Evolutionary conservation across 352 stramenopile genomes (phyloP).

Genomic region (Phytophthora aleatoria): DNA sequence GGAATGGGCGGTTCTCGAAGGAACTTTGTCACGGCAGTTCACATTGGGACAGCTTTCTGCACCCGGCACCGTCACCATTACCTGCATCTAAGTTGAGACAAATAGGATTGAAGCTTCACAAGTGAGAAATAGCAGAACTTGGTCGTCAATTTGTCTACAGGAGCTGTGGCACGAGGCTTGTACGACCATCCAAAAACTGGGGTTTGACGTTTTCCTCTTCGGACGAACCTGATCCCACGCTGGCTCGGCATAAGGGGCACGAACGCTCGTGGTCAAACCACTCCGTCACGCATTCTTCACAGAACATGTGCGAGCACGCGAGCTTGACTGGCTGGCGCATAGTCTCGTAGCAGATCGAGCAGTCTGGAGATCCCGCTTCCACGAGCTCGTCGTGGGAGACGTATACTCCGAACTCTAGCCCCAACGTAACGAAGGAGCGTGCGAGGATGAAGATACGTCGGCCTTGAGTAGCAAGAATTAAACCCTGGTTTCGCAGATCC

Average conservation of each 20-base stretch:
- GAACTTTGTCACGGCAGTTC: conserved; percentile 60
- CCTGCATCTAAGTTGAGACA: conserved; percentile 24
- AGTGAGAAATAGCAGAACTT: conserved; percentile 19
- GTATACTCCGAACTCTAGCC: conserved; percentile 74
- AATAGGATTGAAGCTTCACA: conserved; percentile 10
- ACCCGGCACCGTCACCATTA: conserved; percentile 54
- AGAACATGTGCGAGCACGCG: conserved; percentile 83
- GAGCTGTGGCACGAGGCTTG: conserved; percentile 76
- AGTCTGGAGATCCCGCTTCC: conserved; percentile 70
- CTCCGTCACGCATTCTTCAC: conserved; percentile 82
- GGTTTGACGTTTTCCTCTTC: conserved; percentile 54
- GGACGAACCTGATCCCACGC: conserved; percentile 35
- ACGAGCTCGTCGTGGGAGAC: conserved; percentile 61
- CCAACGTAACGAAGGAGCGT: conserved; percentile 62
- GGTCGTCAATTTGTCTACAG: conserved; percentile 43
- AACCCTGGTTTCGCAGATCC: conserved; percentile 34
- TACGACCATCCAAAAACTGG: conserved; percentile 78
- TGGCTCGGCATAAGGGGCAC: conserved; percentile 75
- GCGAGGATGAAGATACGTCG: conserved; percentile 51
- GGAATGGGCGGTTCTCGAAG: conserved; percentile 67
- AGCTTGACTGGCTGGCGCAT: conserved; percentile 80
- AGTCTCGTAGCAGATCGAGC: conserved; percentile 83
- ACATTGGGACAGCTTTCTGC: conserved; percentile 57
- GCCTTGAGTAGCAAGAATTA: conserved; percentile 64
- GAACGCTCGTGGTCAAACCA: conserved; percentile 88